Conservation (phyloP, 1,284 basidiomycete species). For the Pyrrhoderma lamaoense region DNA sequence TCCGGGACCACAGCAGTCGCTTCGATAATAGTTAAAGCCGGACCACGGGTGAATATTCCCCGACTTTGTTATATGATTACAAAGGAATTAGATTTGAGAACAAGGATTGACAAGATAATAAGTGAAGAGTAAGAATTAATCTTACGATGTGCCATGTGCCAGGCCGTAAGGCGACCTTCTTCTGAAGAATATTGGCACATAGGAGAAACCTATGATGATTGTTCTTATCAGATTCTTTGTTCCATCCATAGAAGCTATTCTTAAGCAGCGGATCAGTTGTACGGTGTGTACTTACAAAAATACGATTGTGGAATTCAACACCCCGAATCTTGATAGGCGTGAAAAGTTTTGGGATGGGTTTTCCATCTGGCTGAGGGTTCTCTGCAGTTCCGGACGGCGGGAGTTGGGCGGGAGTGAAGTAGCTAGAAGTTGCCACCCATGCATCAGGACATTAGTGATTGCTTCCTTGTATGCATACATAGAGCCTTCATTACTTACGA, state of each 20-base stretch:
- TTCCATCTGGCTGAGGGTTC: conserved; percentile 35
- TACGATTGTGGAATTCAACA: conserved; percentile 36
- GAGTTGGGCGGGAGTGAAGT: conserved; percentile 48
- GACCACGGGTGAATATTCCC: conserved; percentile 43
- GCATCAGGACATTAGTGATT: neutral
- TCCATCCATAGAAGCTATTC: neutral
- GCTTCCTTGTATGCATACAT: neutral
- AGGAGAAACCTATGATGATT: conserved; percentile 35
- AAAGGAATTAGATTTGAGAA: too few species aligned
- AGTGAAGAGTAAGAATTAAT: too few species aligned
- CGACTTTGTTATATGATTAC: conserved; percentile 35
- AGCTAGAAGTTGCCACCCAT: too few species aligned
- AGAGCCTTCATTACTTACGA: neutral
- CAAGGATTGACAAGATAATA: too few species aligned
- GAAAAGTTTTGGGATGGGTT: conserved; percentile 51
- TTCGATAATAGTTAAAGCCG: conserved; percentile 48
- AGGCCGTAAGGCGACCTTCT: conserved; percentile 44
- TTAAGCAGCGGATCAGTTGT: neutral
- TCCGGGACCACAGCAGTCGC: conserved; percentile 53
- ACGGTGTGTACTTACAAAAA: conserved; percentile 26
- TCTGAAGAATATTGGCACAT: conserved; percentile 62
- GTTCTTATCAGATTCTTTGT: too few species aligned
- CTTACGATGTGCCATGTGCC: conserved; percentile 46
- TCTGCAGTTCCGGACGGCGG: conserved; percentile 43
- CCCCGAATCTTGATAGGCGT: conserved; percentile 51